A percentile compares a stretch with the other conserved stretches of the same genome.
These are phyloP conservation scores for Aspergillus incahuasiensis DNA, from an alignment of 495 filamentous ascomycete species.

Conservation along the genomic window DNA sequence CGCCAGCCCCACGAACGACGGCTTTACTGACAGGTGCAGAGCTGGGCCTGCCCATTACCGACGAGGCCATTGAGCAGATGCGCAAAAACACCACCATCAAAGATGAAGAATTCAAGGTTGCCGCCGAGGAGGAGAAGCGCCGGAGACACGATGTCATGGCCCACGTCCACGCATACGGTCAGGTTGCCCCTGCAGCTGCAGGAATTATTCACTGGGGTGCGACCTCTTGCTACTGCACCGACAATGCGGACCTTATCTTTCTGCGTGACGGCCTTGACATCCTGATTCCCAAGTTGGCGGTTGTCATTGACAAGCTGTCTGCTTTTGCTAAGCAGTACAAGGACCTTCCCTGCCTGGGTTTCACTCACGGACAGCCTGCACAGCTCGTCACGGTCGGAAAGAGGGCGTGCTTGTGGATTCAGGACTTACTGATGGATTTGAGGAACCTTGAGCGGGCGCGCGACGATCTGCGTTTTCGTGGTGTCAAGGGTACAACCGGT, in stretches of 20 bases:
- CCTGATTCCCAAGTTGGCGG: slow-evolving; percentile 79
- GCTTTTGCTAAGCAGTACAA: slow-evolving; percentile 76
- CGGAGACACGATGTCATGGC: slow-evolving; percentile 68
- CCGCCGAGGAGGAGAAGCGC: slow-evolving; percentile 73
- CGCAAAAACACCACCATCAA: slow-evolving; percentile 63
- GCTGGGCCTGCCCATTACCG: slow-evolving; percentile 54
- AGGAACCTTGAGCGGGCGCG: slow-evolving; percentile 72
- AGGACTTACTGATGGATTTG: slow-evolving; percentile 85
- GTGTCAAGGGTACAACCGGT: slow-evolving; percentile 75
- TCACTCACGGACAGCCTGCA: slow-evolving; percentile 81
- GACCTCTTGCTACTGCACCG: slow-evolving; percentile 64
- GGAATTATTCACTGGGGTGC: slow-evolving; percentile 84
- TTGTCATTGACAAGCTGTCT: slow-evolving; percentile 73
- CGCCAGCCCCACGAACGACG: slow-evolving; percentile 16
- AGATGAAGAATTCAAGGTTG: slow-evolving; percentile 75
- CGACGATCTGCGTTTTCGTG: slow-evolving; percentile 74
- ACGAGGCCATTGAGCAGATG: slow-evolving; percentile 74
- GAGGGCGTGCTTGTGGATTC: slow-evolving; percentile 72
- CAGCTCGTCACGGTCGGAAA: slow-evolving; percentile 80
- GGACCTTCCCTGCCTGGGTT: slow-evolving; percentile 58
- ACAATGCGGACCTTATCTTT: slow-evolving; percentile 88
- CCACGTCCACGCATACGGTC: slow-evolving; percentile 70
- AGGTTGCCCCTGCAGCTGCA: slow-evolving; percentile 72
- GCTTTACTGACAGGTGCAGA: slow-evolving; percentile 30
- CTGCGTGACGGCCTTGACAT: slow-evolving; percentile 70